A percentile compares a stretch with the other conserved stretches of the same genome.
These are phyloP conservation scores for Aaosphaeria pasadenensis DNA, from an alignment of 2,329 filamentous ascomycete species.

Conservation along the genomic window DNA sequence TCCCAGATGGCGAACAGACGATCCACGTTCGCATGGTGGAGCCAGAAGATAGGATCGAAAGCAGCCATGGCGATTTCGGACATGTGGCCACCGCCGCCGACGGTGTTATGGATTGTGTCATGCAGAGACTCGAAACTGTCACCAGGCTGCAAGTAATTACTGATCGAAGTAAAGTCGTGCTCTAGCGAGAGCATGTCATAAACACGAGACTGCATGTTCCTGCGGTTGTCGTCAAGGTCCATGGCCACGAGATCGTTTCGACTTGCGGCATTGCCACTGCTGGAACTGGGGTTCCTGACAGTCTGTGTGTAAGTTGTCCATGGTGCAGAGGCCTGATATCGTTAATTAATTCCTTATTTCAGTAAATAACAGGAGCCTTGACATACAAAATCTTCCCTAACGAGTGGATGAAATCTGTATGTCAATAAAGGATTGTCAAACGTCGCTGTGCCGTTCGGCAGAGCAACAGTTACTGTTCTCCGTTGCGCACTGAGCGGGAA, in stretches of 20 bases:
- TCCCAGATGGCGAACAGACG: constrained; percentile 77
- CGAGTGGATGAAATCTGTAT: constrained; percentile 52
- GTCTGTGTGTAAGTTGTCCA: constrained; percentile 37
- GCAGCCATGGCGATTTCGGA: constrained; percentile 69
- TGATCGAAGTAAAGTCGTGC: constrained; percentile 47
- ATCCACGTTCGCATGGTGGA: constrained; percentile 75
- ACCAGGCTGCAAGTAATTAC: constrained; percentile 63
- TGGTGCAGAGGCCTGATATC: background rate
- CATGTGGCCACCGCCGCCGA: constrained; percentile 30
- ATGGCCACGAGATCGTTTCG: constrained; percentile 18
- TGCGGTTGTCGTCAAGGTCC: constrained; percentile 61
- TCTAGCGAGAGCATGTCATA: constrained; percentile 62
- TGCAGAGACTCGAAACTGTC: constrained; percentile 27
- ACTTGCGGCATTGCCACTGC: constrained; percentile 14
- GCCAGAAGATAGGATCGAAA: constrained; percentile 77
- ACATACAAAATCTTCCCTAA: constrained; percentile 49
- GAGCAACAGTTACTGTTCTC: constrained; percentile 21
- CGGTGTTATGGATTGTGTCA: constrained; percentile 24
- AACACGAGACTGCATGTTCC: constrained; percentile 48
- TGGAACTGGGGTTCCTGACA: constrained; percentile 27
- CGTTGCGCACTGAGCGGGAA: constrained; percentile 37
- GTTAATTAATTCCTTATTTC: background rate
- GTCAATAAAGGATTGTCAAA: constrained; percentile 44
- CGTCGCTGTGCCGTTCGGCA: constrained; percentile 29
- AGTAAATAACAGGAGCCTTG: background rate